These are phyloP conservation scores for Gossypium bickii DNA, from an alignment of 345 rosid genomes.

Conservation along the genomic window DNA sequence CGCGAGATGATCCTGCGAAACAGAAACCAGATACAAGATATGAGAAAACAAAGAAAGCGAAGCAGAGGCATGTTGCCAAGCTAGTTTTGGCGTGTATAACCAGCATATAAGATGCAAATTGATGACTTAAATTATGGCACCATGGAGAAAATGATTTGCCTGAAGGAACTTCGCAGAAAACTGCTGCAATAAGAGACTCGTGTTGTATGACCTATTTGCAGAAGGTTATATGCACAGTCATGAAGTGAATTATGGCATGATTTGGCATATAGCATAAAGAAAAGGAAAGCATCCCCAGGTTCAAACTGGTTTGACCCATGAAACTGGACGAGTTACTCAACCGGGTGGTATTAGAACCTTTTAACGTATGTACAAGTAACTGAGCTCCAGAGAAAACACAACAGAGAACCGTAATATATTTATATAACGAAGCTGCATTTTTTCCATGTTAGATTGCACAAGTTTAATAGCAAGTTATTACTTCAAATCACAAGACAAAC, in stretches of 20 bases:
- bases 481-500: neutral
- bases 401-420: neutral
- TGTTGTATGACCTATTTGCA: neutral
- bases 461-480: neutral
- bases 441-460: too few relatives aligned
- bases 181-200: neutral
- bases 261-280: neutral
- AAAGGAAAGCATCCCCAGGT: neutral
- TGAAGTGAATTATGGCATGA: too few relatives aligned
- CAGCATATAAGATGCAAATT: neutral
- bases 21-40: constrained; percentile 12
- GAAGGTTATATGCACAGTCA: too few relatives aligned
- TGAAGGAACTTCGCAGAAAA: neutral
- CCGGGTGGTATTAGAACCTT: neutral
- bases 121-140: neutral
- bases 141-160: neutral
- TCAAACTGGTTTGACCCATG: neutral
- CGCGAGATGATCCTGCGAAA: constrained; percentile 77
- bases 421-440: neutral
- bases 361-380: neutral
- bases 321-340: neutral
- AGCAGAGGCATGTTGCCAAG: neutral
- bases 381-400: neutral
- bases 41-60: neutral
- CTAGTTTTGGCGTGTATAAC: neutral